phyloP scores from a whole-genome alignment of 192 early-diverging fungal species.

The Backusella tuberculispora region DNA sequence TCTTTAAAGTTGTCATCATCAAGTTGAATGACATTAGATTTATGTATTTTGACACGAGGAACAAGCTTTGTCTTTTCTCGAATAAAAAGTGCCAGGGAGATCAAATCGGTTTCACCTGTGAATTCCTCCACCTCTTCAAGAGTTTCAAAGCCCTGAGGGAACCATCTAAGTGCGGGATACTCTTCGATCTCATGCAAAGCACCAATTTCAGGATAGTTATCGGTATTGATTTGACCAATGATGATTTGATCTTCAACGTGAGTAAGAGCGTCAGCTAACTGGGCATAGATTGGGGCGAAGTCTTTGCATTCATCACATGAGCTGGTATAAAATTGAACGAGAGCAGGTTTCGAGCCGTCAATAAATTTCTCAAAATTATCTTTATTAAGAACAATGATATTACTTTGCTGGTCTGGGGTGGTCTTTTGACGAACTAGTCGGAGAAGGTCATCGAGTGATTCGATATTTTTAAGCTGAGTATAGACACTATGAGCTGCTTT shows the following conservation, averaged over 20 bases:
- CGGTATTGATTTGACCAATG: slow-evolving; percentile 88
- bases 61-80: slow-evolving; percentile 80
- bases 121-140: slow-evolving; percentile 75
- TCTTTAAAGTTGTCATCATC: slow-evolving; percentile 76
- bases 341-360: slow-evolving; percentile 73
- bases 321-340: slow-evolving; percentile 88
- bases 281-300: slow-evolving; percentile 73
- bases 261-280: slow-evolving; percentile 75
- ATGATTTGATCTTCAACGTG: slow-evolving; percentile 75
- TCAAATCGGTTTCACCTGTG: slow-evolving; percentile 78
- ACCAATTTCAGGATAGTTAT: slow-evolving; percentile 84
- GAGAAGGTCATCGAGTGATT: slow-evolving; percentile 25
- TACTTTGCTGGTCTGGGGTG: slow-evolving; percentile 15
- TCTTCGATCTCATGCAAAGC: slow-evolving; percentile 73
- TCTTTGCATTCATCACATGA: slow-evolving; percentile 87
- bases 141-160: slow-evolving; percentile 75
- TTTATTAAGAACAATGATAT: slow-evolving; percentile 57
- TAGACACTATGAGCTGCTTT: slow-evolving; percentile 31
- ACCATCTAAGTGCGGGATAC: slow-evolving; percentile 93
- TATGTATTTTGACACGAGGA: slow-evolving; percentile 70
- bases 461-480: slow-evolving; percentile 35
- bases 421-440: slow-evolving; percentile 23
- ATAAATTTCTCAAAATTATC: slow-evolving; percentile 68
- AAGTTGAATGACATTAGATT: slow-evolving; percentile 71
- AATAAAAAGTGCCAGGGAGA: slow-evolving; percentile 76